Percentiles rank a stretch among this genome's conserved stretches.
phyloP scores from a whole-genome alignment of 169 alveolate species.

The Plasmodium relictum region DNA sequence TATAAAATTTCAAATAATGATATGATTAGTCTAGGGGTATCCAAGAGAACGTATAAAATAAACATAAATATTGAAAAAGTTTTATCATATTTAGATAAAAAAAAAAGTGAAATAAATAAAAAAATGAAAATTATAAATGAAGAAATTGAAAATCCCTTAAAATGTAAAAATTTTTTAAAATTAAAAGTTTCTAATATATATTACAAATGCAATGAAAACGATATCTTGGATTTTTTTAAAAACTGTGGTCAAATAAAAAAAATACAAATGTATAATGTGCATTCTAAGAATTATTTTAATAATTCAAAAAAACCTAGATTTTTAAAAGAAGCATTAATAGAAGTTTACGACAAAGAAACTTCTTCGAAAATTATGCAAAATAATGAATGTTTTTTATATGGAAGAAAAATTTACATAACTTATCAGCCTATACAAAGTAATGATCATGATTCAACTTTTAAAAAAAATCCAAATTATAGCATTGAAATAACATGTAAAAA shows the following conservation, averaged over 20 bases:
- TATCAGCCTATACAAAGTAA: conserved; percentile 20
- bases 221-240: conserved; percentile 56
- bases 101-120: conserved; percentile 39
- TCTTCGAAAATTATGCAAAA: conserved; percentile 48
- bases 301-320: conserved; percentile 10
- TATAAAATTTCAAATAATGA: conserved; percentile 58
- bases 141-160: conserved; percentile 53
- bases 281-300: neutral
- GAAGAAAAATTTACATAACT: conserved; percentile 56
- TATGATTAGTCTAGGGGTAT: conserved; percentile 66
- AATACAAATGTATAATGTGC: conserved; percentile 42
- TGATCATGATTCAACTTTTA: conserved; percentile 3
- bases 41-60: conserved; percentile 71
- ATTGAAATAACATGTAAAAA: conserved; percentile 33
- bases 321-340: conserved; percentile 59
- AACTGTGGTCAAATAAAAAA: conserved; percentile 72
- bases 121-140: conserved; percentile 40
- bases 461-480: conserved; percentile 3
- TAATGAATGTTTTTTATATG: conserved; percentile 67
- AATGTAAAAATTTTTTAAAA: conserved; percentile 26
- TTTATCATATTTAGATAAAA: conserved; percentile 45
- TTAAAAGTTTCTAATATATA: conserved; percentile 58
- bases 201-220: conserved; percentile 76
- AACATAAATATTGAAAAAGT: conserved; percentile 55
- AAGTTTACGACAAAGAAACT: conserved; percentile 49